Percentiles rank a stretch among this genome's conserved stretches.
phyloP scores from a whole-genome alignment of 148 eudicot genomes.

The Drosera capensis region DNA sequence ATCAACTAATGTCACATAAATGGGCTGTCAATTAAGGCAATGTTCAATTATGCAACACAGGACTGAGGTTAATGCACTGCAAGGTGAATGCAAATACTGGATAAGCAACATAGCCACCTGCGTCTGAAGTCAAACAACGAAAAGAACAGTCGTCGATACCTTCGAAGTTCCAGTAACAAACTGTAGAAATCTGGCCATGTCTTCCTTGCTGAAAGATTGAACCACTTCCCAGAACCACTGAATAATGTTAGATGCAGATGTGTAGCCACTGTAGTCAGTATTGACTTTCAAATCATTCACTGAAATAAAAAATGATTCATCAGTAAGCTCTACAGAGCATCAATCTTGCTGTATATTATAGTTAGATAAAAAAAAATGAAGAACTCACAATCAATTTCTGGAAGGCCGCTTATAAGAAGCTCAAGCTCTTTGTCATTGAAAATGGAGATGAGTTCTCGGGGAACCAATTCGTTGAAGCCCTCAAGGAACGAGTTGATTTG shows the following conservation, averaged over 20 bases:
- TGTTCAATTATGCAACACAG: no score
- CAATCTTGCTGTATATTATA: background rate
- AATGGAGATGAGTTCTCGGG: slow-evolving; percentile 76
- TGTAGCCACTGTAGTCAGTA: slow-evolving; percentile 85
- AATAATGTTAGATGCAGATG: slow-evolving; percentile 57
- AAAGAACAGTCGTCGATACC: no score
- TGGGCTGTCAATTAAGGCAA: no score
- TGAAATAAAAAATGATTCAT: slow-evolving; percentile 20
- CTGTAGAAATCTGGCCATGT: slow-evolving; percentile 82
- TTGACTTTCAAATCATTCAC: slow-evolving; percentile 97
- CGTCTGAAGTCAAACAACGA: no score
- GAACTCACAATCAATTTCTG: slow-evolving; percentile 74
- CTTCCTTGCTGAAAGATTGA: slow-evolving; percentile 78
- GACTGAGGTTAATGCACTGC: no score
- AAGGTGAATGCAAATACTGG: no score
- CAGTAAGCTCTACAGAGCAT: background rate
- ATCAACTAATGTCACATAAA: no score
- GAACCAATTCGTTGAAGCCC: slow-evolving; percentile 82
- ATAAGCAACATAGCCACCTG: no score
- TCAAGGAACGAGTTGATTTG: slow-evolving; percentile 92
- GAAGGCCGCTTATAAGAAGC: slow-evolving; percentile 95
- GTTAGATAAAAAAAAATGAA: slow-evolving; percentile 1
- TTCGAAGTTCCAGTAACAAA: slow-evolving; percentile 98
- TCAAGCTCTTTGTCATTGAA: slow-evolving; percentile 97
- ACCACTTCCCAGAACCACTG: slow-evolving; percentile 99